Conservation (phyloP, 2,329 filamentous ascomycete species). For the Blumeriella jaapii region DNA sequence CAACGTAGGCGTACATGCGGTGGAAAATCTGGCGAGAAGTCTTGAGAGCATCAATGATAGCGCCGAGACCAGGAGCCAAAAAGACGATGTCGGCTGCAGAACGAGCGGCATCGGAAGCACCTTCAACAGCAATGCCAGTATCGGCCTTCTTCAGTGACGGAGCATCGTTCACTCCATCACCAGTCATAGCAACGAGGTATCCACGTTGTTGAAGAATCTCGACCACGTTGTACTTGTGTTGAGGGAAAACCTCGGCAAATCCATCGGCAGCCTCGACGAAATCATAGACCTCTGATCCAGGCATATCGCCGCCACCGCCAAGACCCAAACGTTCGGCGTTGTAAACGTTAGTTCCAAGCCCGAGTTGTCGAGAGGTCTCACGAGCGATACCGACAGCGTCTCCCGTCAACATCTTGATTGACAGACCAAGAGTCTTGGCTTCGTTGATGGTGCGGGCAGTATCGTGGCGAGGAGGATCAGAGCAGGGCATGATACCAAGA, state of each 20-base stretch:
- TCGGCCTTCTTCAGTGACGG: slow-evolving; percentile 92
- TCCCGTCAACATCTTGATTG: slow-evolving; percentile 94
- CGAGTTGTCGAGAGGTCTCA: slow-evolving; percentile 83
- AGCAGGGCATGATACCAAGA: slow-evolving; percentile 90
- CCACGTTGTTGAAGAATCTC: slow-evolving; percentile 90
- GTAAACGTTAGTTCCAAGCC: slow-evolving; percentile 87
- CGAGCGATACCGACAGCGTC: slow-evolving; percentile 87
- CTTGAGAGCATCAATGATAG: slow-evolving; percentile 87
- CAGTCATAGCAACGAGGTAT: slow-evolving; percentile 91
- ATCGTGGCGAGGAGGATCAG: slow-evolving; percentile 81
- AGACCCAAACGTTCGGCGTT: slow-evolving; percentile 88
- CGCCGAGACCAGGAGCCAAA: slow-evolving; percentile 79
- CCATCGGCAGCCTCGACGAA: slow-evolving; percentile 92
- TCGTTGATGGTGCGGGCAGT: slow-evolving; percentile 85
- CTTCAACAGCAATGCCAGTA: slow-evolving; percentile 89
- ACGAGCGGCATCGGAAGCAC: slow-evolving; percentile 80
- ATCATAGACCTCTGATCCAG: slow-evolving; percentile 86
- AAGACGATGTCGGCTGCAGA: slow-evolving; percentile 92
- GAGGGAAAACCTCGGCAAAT: slow-evolving; percentile 88
- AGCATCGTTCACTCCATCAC: slow-evolving; percentile 90
- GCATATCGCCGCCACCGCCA: slow-evolving; percentile 83
- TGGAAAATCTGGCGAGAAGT: slow-evolving; percentile 92
- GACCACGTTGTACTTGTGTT: slow-evolving; percentile 92
- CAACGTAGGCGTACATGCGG: slow-evolving; percentile 92
- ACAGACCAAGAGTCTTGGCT: slow-evolving; percentile 76